Base-by-base conservation (phyloP, 305 asterid genomes). In the Fraxinus paxiana region DNA sequence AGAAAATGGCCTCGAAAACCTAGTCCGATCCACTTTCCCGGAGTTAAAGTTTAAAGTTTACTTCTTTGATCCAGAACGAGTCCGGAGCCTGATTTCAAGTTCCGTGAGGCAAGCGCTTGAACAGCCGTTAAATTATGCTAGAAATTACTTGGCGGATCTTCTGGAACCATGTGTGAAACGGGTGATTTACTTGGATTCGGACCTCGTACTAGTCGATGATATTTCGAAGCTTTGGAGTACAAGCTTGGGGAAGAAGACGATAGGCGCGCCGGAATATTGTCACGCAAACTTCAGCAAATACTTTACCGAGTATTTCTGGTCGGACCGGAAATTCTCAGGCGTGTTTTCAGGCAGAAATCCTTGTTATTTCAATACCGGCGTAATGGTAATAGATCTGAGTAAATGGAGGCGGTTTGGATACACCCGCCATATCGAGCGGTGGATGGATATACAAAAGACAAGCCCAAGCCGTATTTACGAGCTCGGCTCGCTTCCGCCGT, bases 381-480 rank as follows among this genome's bases (percentile, higher is more conserved):
- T 95, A 26, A 95, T 95, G 99, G 97, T 95, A 8, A 92, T 95
- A 77, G 98, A 95, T 92, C 96, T 95, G 72, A 92, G 77, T 6
- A 88, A 85, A 69, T 95, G 99, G 99, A 86, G 98, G 89, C 90
- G 95, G 79, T 84, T 89, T 77, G 97, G 96, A 18, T 95, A 88
- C 90, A 93, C 97, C 33, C 91, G 87, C 73, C 91, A 90, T 73
- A 95, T 95, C 7, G 99, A 93, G 86, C 90, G 87, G 83, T 95
- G 99, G 99, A 95, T 95, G 99, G 95, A 95, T 89, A 90, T 88
- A 69, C 99, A 95, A 90, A 95, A 95, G 80, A 89, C 89, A 6
- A 92, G 88, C 72, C 81, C 85, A 48, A 88, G 72, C 63, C 89
- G 99, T 88, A 95, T 95, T 86, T 95, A 95, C 86, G 97, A 95